phyloP scores from a whole-genome alignment of 139 green algal genomes.

The Marvania coccoides region DNA sequence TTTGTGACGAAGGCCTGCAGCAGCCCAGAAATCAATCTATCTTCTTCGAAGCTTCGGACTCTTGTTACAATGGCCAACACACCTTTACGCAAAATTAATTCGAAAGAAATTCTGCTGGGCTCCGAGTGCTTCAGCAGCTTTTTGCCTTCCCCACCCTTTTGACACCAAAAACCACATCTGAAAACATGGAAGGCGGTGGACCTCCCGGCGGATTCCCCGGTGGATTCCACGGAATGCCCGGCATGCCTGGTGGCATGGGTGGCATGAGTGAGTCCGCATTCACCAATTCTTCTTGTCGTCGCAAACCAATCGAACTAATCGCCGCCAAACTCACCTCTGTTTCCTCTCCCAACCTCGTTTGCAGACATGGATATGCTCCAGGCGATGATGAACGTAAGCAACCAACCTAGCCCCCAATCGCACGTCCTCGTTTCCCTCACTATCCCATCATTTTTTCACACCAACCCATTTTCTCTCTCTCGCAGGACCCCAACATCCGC shows the following conservation, averaged over 20 bases:
- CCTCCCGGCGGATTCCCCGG: background rate
- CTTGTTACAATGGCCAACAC: background rate
- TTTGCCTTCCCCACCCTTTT: no score
- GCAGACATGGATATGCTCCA: slow-evolving; percentile 1
- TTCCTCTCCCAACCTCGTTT: background rate
- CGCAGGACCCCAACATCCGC: slow-evolving; percentile 35
- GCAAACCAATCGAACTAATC: background rate
- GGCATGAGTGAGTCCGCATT: slow-evolving; percentile 7
- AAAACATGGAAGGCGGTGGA: background rate
- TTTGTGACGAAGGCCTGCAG: background rate
- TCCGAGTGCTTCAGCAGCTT: no score
- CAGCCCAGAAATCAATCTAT: background rate
- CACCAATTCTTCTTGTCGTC: slow-evolving; percentile 20
- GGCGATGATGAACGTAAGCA: slow-evolving; percentile 8
- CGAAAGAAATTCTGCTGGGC: no score
- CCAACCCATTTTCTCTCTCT: background rate
- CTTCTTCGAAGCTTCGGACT: background rate
- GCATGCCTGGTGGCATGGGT: slow-evolving; percentile 2
- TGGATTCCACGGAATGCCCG: slow-evolving; percentile 8
- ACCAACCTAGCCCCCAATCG: background rate
- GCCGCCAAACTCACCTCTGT: background rate
- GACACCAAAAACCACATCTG: no score
- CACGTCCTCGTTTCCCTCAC: background rate
- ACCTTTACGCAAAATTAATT: background rate
- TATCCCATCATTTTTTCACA: background rate